phyloP scores from a whole-genome alignment of 345 rosid species.

The Camelina laxa region DNA sequence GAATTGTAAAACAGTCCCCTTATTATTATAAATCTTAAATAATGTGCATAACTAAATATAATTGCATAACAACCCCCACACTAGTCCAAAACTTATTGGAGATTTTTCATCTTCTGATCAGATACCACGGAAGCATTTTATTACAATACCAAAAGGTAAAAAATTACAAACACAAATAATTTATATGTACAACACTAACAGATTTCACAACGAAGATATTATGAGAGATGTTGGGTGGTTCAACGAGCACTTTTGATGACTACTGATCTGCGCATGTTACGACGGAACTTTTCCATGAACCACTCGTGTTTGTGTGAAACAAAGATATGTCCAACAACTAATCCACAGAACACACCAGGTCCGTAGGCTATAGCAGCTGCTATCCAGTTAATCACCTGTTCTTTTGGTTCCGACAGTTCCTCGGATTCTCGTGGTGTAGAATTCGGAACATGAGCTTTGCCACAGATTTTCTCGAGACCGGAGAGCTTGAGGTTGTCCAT shows the following conservation, averaged over 20 bases:
- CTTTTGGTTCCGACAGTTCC: background rate
- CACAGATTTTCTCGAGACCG: background rate
- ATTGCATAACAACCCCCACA: background rate
- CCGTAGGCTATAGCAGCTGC: conserved; percentile 12
- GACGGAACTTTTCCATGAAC: background rate
- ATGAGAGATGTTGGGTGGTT: background rate
- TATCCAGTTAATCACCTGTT: conserved; percentile 10
- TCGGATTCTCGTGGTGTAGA: background rate
- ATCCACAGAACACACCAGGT: conserved; percentile 17
- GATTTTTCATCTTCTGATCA: background rate
- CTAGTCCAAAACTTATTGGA: too few relatives aligned
- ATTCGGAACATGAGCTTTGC: background rate
- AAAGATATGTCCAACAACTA: conserved; percentile 10
- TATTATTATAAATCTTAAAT: background rate
- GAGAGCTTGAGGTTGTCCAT: background rate
- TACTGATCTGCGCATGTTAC: background rate
- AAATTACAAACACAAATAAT: background rate
- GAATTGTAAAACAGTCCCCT: background rate
- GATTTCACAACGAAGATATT: background rate
- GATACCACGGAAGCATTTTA: background rate
- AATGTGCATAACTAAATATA: background rate
- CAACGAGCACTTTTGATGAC: background rate
- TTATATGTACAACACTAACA: background rate
- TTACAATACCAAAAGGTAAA: background rate
- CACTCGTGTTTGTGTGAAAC: conserved; percentile 11